Conservation (phyloP, 2,329 filamentous ascomycete species). For the Mollisiaceae sp. region DNA sequence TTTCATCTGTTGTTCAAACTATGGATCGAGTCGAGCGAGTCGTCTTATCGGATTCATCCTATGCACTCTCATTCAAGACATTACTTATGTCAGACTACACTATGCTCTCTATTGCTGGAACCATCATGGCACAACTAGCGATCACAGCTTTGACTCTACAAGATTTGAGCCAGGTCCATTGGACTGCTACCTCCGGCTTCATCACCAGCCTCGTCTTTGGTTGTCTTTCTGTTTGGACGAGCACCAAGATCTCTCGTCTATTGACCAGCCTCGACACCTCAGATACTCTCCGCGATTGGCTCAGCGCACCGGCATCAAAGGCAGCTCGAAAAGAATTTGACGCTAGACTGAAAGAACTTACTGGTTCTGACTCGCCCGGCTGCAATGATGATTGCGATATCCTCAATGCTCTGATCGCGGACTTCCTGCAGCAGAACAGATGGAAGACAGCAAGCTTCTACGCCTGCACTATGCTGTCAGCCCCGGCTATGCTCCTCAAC, state of each 20-base stretch:
- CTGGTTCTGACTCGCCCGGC: background rate
- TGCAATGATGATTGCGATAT: background rate
- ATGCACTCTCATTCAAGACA: background rate
- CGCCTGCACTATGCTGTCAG: background rate
- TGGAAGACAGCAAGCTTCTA: background rate
- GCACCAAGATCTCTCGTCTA: background rate
- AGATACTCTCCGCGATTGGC: background rate
- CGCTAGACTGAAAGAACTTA: background rate
- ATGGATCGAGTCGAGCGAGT: slow-evolving; percentile 9
- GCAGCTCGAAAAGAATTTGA: no score
- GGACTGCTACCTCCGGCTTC: slow-evolving; percentile 4
- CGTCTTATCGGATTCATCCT: background rate
- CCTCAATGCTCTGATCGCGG: background rate
- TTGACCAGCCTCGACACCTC: background rate
- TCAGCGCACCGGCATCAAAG: background rate
- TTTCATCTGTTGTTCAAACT: no score
- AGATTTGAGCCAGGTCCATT: slow-evolving; percentile 4
- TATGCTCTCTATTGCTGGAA: slow-evolving; percentile 2
- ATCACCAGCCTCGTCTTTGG: slow-evolving; percentile 6
- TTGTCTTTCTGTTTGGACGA: slow-evolving; percentile 6
- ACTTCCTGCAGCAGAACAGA: background rate
- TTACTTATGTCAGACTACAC: slow-evolving; percentile 3
- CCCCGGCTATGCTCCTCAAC: background rate
- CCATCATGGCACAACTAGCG: slow-evolving; percentile 10
- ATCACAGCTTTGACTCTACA: slow-evolving; percentile 7